Evolutionary conservation across 305 asterid genomes (phyloP).

Genomic region (Rubia tinctorum): DNA sequence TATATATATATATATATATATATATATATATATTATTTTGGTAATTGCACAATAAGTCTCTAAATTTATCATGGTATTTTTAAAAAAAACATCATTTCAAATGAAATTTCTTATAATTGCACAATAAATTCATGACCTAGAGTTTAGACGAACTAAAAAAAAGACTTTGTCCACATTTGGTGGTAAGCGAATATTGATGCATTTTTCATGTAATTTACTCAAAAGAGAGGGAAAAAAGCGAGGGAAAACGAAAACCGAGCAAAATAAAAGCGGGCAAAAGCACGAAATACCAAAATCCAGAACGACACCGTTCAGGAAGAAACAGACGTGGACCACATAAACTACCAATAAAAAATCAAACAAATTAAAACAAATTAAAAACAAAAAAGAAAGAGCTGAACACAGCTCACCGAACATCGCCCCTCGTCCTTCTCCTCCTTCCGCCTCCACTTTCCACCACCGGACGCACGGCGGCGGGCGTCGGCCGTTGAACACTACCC

Average conservation of each 20-base stretch:
- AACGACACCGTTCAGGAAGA: not conserved
- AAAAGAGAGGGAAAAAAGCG: not conserved
- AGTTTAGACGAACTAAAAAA: too few species aligned
- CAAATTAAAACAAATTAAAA: not conserved
- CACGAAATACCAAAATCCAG: slow-evolving; percentile 34
- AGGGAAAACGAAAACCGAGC: slow-evolving; percentile 13
- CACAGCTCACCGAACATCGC: not conserved
- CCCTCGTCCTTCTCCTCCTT: not conserved
- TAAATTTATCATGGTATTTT: too few species aligned
- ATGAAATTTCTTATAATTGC: too few species aligned
- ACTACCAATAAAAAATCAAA: not conserved
- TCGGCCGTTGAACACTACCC: not conserved
- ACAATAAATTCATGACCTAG: too few species aligned
- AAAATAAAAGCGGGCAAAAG: slow-evolving; percentile 31
- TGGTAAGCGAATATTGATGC: too few species aligned
- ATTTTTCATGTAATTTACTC: too few species aligned
- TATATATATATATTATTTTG: too few species aligned
- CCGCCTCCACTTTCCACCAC: not conserved
- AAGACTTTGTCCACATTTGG: too few species aligned
- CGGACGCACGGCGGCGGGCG: slow-evolving; percentile 7
- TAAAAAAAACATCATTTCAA: too few species aligned
- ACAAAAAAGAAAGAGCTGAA: not conserved
- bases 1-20: too few species aligned
- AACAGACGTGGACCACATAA: not conserved
- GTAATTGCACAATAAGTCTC: too few species aligned